phyloP scores from a whole-genome alignment of 441 rosid species.

The Breynia disticha region DNA sequence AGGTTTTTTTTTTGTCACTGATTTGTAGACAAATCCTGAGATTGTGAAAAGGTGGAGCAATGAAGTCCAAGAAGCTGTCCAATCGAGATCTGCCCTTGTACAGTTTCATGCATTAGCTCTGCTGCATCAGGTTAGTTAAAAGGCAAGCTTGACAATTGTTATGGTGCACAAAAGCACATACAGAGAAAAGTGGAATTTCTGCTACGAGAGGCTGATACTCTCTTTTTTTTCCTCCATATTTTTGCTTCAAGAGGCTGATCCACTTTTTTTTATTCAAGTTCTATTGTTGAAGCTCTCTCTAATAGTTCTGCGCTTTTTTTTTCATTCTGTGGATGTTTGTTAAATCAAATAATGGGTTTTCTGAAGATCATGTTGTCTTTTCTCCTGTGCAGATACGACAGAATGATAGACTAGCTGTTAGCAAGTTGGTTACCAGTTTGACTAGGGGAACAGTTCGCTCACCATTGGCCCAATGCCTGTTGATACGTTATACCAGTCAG shows the following conservation, averaged over 20 bases:
- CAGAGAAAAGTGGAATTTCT: background rate
- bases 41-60: constrained; percentile 99
- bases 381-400: constrained; percentile 95
- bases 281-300: too few relatives aligned
- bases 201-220: too few relatives aligned
- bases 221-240: too few relatives aligned
- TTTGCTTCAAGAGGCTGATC: too few relatives aligned
- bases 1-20: constrained; percentile 7
- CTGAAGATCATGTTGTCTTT: background rate
- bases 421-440: constrained; percentile 88
- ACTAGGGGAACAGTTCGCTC: constrained; percentile 96
- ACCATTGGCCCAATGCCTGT: constrained; percentile 90
- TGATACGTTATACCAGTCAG: constrained; percentile 94
- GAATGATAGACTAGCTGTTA: constrained; percentile 93
- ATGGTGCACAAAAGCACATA: background rate
- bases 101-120: constrained; percentile 96
- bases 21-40: constrained; percentile 81
- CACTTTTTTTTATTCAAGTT: background rate
- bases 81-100: constrained; percentile 92
- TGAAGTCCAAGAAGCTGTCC: constrained; percentile 98
- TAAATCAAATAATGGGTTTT: too few relatives aligned
- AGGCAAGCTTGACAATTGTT: constrained; percentile 1
- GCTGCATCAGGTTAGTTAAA: constrained; percentile 70
- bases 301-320: too few relatives aligned
- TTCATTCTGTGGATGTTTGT: background rate